phyloP scores from a whole-genome alignment of 208 protist species.

The Naegleria lovaniensis region DNA sequence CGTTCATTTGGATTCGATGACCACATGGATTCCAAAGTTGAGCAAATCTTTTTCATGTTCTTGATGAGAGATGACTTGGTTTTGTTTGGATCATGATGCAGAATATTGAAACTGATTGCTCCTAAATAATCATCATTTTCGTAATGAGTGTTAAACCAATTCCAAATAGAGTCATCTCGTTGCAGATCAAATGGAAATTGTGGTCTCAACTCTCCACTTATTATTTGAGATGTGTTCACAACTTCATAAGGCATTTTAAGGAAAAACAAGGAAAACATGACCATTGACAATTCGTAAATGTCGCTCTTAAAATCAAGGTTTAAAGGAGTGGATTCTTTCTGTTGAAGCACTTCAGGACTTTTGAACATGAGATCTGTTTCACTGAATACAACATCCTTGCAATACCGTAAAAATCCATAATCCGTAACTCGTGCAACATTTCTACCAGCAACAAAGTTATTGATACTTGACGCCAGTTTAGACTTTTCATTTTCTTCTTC shows the following conservation, averaged over 20 bases:
- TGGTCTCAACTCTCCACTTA: background rate
- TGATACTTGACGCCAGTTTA: background rate
- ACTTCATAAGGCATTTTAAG: background rate
- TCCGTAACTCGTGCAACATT: background rate
- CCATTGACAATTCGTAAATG: background rate
- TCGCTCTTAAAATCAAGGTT: background rate
- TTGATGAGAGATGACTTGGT: background rate
- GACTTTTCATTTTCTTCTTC: background rate
- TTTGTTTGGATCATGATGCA: background rate
- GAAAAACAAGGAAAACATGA: background rate
- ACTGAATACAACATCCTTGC: background rate
- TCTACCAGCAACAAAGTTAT: background rate
- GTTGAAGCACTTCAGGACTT: background rate
- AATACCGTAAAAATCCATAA: background rate
- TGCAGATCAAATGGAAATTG: background rate
- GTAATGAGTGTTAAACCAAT: background rate
- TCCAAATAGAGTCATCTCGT: background rate
- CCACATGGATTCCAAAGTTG: background rate
- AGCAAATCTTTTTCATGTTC: background rate
- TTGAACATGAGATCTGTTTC: background rate
- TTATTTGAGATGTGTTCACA: background rate
- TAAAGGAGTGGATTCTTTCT: background rate
- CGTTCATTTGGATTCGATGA: background rate
- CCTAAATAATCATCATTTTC: background rate
- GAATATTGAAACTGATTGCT: background rate